Percentiles rank a stretch among this genome's conserved stretches.
Evolutionary conservation across 2,329 filamentous ascomycete genomes (phyloP).

Genomic region (Penicillium sp.): DNA sequence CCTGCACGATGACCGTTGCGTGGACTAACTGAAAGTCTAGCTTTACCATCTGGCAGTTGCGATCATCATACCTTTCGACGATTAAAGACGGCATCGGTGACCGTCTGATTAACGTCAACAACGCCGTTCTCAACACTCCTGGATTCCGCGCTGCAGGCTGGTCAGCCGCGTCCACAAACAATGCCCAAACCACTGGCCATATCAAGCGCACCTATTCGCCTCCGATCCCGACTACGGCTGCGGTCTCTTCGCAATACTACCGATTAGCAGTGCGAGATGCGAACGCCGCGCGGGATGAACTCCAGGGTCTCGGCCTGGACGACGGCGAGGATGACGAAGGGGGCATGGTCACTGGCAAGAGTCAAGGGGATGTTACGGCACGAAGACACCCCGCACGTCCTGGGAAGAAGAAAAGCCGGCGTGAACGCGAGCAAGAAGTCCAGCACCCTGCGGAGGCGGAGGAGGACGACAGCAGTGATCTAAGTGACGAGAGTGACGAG

Average conservation of each 20-base stretch:
- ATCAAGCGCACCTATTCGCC: slow-evolving; percentile 65
- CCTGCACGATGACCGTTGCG: neutral
- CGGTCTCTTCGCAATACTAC: slow-evolving; percentile 63
- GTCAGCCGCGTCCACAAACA: slow-evolving; percentile 42
- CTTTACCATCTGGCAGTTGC: slow-evolving; percentile 65
- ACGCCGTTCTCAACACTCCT: slow-evolving; percentile 61
- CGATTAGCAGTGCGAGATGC: slow-evolving; percentile 44
- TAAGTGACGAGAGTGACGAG: slow-evolving; percentile 66
- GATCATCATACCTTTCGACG: slow-evolving; percentile 61
- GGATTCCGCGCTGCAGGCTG: slow-evolving; percentile 65
- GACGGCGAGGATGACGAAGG: slow-evolving; percentile 62
- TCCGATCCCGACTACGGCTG: slow-evolving; percentile 59
- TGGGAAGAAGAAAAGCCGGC: slow-evolving; percentile 32
- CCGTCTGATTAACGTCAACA: slow-evolving; percentile 63
- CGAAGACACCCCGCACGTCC: slow-evolving; percentile 37
- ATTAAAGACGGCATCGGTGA: slow-evolving; percentile 67
- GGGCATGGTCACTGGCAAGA: slow-evolving; percentile 61
- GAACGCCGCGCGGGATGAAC: slow-evolving; percentile 28
- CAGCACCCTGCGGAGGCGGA: slow-evolving; percentile 56
- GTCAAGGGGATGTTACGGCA: slow-evolving; percentile 56
- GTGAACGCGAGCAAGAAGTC: slow-evolving; percentile 46
- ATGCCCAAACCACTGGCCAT: slow-evolving; percentile 47
- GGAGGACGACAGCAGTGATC: slow-evolving; percentile 65
- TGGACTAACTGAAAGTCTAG: slow-evolving; percentile 35
- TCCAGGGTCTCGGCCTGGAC: slow-evolving; percentile 36